A percentile compares a stretch with the other conserved stretches of the same genome.
Conservation (phyloP, 192 early-diverging fungal species). For the Coemansia sp. region DNA sequence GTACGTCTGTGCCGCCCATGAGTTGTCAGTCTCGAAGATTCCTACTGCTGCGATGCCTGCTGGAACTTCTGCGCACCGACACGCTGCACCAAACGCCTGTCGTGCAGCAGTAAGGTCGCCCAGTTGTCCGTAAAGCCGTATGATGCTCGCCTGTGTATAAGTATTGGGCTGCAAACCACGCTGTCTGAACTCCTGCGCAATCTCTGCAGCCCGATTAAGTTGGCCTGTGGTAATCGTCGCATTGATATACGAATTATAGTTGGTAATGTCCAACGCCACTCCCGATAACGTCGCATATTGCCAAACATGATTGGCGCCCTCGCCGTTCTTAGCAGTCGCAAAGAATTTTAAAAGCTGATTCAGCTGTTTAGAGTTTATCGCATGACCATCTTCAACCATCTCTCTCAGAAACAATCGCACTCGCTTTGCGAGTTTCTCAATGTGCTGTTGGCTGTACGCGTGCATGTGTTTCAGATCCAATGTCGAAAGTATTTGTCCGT, state of each 20-base stretch:
- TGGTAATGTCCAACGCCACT: constrained; percentile 18
- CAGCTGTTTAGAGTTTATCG: constrained; percentile 6
- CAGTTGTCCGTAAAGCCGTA: constrained; percentile 25
- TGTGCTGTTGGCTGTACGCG: not conserved
- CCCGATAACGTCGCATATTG: constrained; percentile 36
- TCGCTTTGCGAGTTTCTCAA: not conserved
- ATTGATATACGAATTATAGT: constrained; percentile 32
- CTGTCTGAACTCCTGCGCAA: constrained; percentile 11
- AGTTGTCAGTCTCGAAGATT: not conserved
- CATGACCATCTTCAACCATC: not conserved
- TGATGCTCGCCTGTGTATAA: constrained; percentile 13
- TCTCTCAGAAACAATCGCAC: constrained; percentile 2
- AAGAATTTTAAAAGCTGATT: constrained; percentile 14
- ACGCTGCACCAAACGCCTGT: constrained; percentile 17
- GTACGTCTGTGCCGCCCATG: constrained; percentile 1
- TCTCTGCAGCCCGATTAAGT: constrained; percentile 20
- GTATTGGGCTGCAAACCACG: constrained; percentile 22
- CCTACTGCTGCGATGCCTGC: not conserved
- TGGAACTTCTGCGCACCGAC: not conserved
- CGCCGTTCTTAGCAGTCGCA: constrained; percentile 1
- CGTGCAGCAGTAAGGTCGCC: constrained; percentile 33
- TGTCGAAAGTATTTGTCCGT: not conserved
- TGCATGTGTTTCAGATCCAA: not conserved
- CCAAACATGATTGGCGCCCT: constrained; percentile 27
- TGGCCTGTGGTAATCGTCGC: constrained; percentile 11